These are phyloP conservation scores for Afroboletus lepidellus DNA, from an alignment of 1,284 basidiomycete genomes.

Conservation along the genomic window DNA sequence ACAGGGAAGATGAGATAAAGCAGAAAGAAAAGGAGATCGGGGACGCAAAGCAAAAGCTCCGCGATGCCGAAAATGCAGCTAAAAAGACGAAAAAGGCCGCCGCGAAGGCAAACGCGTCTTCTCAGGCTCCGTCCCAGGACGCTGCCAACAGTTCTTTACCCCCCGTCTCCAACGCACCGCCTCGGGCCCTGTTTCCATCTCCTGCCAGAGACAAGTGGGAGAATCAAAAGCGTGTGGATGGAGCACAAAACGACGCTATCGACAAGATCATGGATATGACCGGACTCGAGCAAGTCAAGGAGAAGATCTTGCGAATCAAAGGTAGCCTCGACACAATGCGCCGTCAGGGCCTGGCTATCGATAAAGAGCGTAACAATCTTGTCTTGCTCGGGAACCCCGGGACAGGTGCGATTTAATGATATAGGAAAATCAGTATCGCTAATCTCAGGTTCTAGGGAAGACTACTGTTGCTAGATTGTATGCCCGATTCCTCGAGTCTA, in stretches of 20 bases:
- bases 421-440: neutral
- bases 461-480: conserved; percentile 67
- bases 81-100: conserved; percentile 17
- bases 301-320: conserved; percentile 48
- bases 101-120: neutral
- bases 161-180: conserved; percentile 8
- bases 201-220: conserved; percentile 46
- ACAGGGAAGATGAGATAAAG: conserved; percentile 29
- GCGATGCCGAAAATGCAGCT: conserved; percentile 15
- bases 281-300: conserved; percentile 56
- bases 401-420: conserved; percentile 43
- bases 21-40: conserved; percentile 38
- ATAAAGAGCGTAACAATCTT: conserved; percentile 53
- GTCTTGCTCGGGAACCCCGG: conserved; percentile 61
- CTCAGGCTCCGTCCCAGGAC: conserved; percentile 1
- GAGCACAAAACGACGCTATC: conserved; percentile 44
- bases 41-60: conserved; percentile 17
- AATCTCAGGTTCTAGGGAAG: conserved; percentile 47
- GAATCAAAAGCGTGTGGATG: conserved; percentile 47
- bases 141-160: neutral
- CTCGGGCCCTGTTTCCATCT: conserved; percentile 29
- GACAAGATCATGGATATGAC: conserved; percentile 59
- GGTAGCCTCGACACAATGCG: conserved; percentile 47
- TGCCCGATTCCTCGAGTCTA: conserved; percentile 56
- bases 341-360: conserved; percentile 46